Evolutionary conservation across 768 basidiomycete species (phyloP).

Genomic region (Lactarius pseudohatsudake): DNA sequence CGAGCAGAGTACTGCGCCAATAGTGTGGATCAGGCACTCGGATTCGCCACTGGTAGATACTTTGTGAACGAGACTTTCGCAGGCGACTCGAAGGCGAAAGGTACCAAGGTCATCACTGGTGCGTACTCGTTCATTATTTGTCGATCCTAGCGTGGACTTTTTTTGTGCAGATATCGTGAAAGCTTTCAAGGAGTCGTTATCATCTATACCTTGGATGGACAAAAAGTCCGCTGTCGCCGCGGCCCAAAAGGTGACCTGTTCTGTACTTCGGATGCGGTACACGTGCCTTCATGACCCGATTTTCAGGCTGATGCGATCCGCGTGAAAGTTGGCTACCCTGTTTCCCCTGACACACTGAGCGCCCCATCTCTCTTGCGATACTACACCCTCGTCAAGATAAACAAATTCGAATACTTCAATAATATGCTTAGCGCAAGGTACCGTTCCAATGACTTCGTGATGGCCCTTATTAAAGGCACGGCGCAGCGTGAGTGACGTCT

Average conservation of each 20-base stretch:
- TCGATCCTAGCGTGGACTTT: not conserved
- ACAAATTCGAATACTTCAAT: slow-evolving; percentile 74
- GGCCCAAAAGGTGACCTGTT: slow-evolving; percentile 63
- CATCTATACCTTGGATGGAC: slow-evolving; percentile 90
- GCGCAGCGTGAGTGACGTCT: slow-evolving; percentile 55
- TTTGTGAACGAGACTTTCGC: slow-evolving; percentile 86
- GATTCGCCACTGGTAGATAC: slow-evolving; percentile 87
- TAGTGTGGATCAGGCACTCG: slow-evolving; percentile 68
- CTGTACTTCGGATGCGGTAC: slow-evolving; percentile 17
- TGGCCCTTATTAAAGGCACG: slow-evolving; percentile 7
- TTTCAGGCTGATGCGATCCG: slow-evolving; percentile 72
- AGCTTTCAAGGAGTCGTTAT: slow-evolving; percentile 78
- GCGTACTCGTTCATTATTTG: slow-evolving; percentile 17
- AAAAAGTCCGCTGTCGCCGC: slow-evolving; percentile 76
- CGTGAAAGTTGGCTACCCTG: slow-evolving; percentile 91
- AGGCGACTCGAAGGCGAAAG: slow-evolving; percentile 75
- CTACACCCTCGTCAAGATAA: slow-evolving; percentile 68
- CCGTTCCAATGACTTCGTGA: slow-evolving; percentile 31
- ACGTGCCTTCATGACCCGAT: slow-evolving; percentile 21
- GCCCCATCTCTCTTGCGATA: slow-evolving; percentile 69
- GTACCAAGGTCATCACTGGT: slow-evolving; percentile 82
- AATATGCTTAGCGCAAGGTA: slow-evolving; percentile 72
- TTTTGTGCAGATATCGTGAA: slow-evolving; percentile 62
- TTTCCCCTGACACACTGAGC: slow-evolving; percentile 77
- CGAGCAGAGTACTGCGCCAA: slow-evolving; percentile 81